A percentile compares a stretch with the other conserved stretches of the same genome.
These are phyloP conservation scores for Zygotorulaspora mrakii DNA, from an alignment of 1,139 yeast genomes.

Conservation along the genomic window DNA sequence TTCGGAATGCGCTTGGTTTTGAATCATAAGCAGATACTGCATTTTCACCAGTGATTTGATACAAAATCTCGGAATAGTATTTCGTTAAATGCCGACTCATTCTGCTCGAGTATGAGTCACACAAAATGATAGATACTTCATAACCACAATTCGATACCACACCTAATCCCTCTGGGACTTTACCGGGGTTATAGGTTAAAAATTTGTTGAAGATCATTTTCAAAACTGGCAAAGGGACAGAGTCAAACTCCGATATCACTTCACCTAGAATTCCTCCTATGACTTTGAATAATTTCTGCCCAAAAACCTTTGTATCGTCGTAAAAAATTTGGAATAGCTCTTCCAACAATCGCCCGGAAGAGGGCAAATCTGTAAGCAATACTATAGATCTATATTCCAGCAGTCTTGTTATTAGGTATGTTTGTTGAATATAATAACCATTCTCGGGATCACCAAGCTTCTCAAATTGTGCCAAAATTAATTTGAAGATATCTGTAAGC, in stretches of 20 bases:
- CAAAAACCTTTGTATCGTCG: constrained; percentile 42
- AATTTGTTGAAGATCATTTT: constrained; percentile 53
- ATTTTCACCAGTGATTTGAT: constrained; percentile 43
- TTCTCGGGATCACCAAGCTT: constrained; percentile 56
- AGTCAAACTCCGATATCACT: constrained; percentile 69
- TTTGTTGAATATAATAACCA: constrained; percentile 63
- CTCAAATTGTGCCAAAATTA: constrained; percentile 61
- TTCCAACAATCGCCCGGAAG: constrained; percentile 53
- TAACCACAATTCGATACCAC: constrained; percentile 53
- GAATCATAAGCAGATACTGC: constrained; percentile 33
- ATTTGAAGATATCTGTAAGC: constrained; percentile 57
- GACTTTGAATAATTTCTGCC: constrained; percentile 50
- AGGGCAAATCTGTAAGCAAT: constrained; percentile 70
- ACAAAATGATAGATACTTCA: constrained; percentile 61
- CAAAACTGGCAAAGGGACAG: constrained; percentile 61
- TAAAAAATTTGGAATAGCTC: constrained; percentile 62
- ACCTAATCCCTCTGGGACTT: constrained; percentile 35
- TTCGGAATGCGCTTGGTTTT: constrained; percentile 35
- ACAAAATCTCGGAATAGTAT: constrained; percentile 71
- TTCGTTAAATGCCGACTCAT: constrained; percentile 77
- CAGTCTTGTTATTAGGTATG: constrained; percentile 61
- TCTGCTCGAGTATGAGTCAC: constrained; percentile 68
- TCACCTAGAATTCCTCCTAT: constrained; percentile 70
- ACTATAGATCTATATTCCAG: constrained; percentile 81
- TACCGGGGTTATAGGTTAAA: constrained; percentile 35